Base-by-base conservation (phyloP, 2,329 filamentous ascomycete genomes). In the Colletotrichum liaoningense region DNA sequence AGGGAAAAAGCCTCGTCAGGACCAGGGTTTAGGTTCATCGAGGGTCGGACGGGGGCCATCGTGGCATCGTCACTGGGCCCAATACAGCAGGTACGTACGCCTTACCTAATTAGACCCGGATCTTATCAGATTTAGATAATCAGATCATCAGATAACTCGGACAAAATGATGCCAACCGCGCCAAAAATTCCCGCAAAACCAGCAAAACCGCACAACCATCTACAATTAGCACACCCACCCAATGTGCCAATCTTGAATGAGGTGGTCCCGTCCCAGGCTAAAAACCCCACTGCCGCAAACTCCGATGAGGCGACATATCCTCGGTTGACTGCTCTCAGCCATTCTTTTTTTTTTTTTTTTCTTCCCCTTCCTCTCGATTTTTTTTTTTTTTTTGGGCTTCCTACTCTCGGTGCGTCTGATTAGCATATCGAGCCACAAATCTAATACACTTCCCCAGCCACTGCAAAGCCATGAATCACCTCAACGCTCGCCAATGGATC, bases 101-200 rank as follows among this genome's bases (percentile, higher is more conserved):
- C 71, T 73, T 73, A 73, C 67, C 71, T 70, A 71, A 73, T 66
- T 74, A 26, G 56, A 72, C 66, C 59, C 33, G 52, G 63, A 65
- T 63, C 66, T 73, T 64, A 67, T 74, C 56, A 67, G 75, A 71
- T 70, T 67, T 63, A 70, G 63, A 70, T 71, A 72, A 77, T 77
- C 76, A 76, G 76, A 77, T 77, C 76, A 77, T 74, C 72, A 73
- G 72, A 74, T 74, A 74, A 74, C 55, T 55, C 52, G 59, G 52
- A 24, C 72, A 49, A 55, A 57, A 46, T 24, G 46, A 64, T 56
- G 63, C 69, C 59, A 71, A 58, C n/a, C 30, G 59, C 68, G 35
- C 54, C 60, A 67, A 54, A 57, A 65, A 65, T 57, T 65, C 63
- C 63, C 63, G 24, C 63, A 65, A 56, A 16, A 56, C 42, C n/a